Conservation (phyloP, 2,329 filamentous ascomycete genomes). For the Furcasterigmium furcatum region DNA sequence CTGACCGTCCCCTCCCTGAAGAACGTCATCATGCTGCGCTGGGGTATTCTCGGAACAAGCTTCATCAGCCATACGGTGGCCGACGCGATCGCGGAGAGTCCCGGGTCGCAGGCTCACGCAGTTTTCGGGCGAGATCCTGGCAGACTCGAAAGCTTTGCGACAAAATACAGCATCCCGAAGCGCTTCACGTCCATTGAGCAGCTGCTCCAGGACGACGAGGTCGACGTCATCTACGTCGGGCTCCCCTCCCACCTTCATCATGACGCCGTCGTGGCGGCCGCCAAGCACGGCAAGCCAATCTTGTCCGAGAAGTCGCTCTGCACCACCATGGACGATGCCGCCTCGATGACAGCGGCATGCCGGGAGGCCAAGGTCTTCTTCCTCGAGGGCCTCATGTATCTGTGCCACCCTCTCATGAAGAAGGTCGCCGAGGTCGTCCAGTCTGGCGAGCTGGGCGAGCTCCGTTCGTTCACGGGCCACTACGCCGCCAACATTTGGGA, state of each 20-base stretch:
- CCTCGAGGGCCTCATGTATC: conserved; percentile 23
- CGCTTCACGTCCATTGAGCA: conserved; percentile 15
- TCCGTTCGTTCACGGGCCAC: conserved; percentile 18
- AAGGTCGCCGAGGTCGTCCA: conserved; percentile 16
- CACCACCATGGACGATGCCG: conserved; percentile 19
- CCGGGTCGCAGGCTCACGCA: conserved; percentile 16
- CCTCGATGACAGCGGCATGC: conserved; percentile 16
- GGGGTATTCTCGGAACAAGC: conserved; percentile 22
- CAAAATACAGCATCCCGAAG: conserved; percentile 16
- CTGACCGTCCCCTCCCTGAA: neutral
- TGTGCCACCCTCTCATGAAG: conserved; percentile 18
- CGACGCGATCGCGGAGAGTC: conserved; percentile 7
- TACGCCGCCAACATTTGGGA: conserved; percentile 22
- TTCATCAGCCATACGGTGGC: conserved; percentile 22
- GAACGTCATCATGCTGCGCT: conserved; percentile 17
- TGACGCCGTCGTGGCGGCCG: conserved; percentile 17
- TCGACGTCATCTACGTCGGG: conserved; percentile 22
- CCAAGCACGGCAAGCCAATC: conserved; percentile 17
- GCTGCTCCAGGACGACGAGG: conserved; percentile 15
- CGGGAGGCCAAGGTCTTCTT: conserved; percentile 17
- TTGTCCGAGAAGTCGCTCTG: conserved; percentile 22
- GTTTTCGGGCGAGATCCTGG: conserved; percentile 19
- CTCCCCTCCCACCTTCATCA: conserved; percentile 21
- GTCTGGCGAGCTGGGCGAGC: conserved; percentile 14
- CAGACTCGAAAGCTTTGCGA: conserved; percentile 19